phyloP scores from a whole-genome alignment of 1,139 yeast species.

The Kodamaea derodonti region DNA sequence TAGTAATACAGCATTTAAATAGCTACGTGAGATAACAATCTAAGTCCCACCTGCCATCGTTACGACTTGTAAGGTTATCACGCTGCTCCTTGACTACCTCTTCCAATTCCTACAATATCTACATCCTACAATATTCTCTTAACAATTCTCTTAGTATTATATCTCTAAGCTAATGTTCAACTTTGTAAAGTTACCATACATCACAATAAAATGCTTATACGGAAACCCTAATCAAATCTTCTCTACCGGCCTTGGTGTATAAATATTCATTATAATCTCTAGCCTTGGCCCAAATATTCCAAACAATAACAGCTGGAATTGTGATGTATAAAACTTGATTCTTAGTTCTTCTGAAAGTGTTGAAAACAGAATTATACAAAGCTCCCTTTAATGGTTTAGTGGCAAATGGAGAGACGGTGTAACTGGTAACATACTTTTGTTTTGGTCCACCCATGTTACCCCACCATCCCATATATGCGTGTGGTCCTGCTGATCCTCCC shows the following conservation, averaged over 20 bases:
- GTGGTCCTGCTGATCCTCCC: conserved; percentile 75
- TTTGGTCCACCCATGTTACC: conserved; percentile 81
- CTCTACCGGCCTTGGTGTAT: conserved; percentile 97
- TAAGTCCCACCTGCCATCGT: no score
- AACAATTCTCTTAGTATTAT: no score
- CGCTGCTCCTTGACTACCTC: no score
- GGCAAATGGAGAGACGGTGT: conserved; percentile 90
- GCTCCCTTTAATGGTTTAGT: conserved; percentile 90
- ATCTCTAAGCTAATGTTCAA: no score
- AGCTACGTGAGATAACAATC: no score
- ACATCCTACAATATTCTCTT: no score
- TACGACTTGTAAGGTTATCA: no score
- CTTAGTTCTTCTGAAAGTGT: conserved; percentile 91
- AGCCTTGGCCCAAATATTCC: conserved; percentile 85
- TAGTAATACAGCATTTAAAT: no score
- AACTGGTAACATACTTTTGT: conserved; percentile 82
- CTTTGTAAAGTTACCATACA: no score
- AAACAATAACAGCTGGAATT: conserved; percentile 75
- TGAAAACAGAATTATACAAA: conserved; percentile 82
- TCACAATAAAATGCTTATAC: no score
- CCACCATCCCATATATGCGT: conserved; percentile 97
- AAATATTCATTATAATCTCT: conserved; percentile 90
- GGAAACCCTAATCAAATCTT: conserved; percentile 80
- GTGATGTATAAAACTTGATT: conserved; percentile 76
- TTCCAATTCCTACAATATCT: no score